Evolutionary conservation across 192 early-diverging fungal species (phyloP), one percentile per base, ranked within the genome.

Genomic region (Gryganskiella cystojenkinii): DNA sequence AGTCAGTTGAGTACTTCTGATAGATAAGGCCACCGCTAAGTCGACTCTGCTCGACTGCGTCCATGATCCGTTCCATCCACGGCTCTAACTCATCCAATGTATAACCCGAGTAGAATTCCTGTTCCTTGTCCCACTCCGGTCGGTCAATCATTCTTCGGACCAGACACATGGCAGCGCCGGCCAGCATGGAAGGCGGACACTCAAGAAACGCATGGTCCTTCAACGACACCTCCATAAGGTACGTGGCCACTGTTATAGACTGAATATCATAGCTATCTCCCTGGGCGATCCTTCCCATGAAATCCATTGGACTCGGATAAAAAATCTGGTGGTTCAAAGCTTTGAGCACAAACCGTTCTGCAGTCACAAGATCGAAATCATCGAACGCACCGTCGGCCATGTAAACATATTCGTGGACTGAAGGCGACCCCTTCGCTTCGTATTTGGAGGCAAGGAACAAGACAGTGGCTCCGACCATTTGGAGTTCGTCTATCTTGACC

Each of bases 401-500:
- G 75, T 87, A 96, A 10, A 92, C 85, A 80, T 96, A 96, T 72
- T 96, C 90, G 43, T 90, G 71, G 24, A 98, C 81, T 17, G 90
- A 89, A 24, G 98, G 98, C 3, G 92, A 85, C 22, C 88, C 80
- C 46, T 93, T 88, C 82, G 98, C 98, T 84, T 98, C 97, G 80
- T 97, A 98, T 81, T 99, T 99, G 59, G 92, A 82, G 0, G 98
- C 95, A 55, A 98, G 83, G 62, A 98, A 95, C 67, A 99, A 70
- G 1, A 93, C 85, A 0, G 97, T 93, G 37, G 96, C 83, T 4
- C 98, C 98, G 28, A 98, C 96, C 25, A 99, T 82, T 80, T 99
- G 98, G 11, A 99, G 88, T 71, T 97, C 97, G 14, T 82, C 69
- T n/a, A 95, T 61, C 0, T 93, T 89, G 20, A 96, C 94, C n/a